Base-by-base conservation (phyloP, 805 yeast genomes). In the Ogataea neopini region DNA sequence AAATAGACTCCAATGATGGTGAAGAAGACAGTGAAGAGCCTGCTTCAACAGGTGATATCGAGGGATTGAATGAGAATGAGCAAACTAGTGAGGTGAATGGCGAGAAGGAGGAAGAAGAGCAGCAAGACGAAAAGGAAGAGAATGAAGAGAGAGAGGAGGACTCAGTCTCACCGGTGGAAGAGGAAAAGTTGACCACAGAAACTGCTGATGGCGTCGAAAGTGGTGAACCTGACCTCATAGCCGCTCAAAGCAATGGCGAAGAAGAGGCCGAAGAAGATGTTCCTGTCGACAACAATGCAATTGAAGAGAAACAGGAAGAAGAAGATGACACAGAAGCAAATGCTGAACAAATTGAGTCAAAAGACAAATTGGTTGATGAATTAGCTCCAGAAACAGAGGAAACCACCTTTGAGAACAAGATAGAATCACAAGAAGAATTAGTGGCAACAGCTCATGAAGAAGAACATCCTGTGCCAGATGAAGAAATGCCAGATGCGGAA, bases 41-140 rank as follows among this genome's bases (percentile, higher is more conserved):
- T 10, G 37, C 17, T 3, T 34, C 13, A 23, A 18, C 11, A 34
- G 37, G n/a, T 14, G 37, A 9, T 3, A 10, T 17, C 37, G 22
- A 15, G 42, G 32, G 25, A 18, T 13, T n/a, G 32, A 26, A 19
- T 14, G 42, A 38, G 44, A 46, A 74, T 69, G 44, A 71, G 73
- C 50, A n/a, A 28, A 28, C 14, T 28, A n/a, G 14, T n/a, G 32
- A 10, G 5, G 5, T n/a, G 32, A n/a, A 28, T 6, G 32, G 14
- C 5, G 32, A 28, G 5, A 9, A n/a, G 13, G 10, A 28, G 14
- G 32, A 10, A 28, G 32, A 28, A 28, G 14, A 28, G 14, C n/a
- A 28, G 32, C 9, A 4, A 28, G 5, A 9, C 6, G 32, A n/a
- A 28, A n/a, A 28, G 32, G 32, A 28, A 9, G 10, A 28, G n/a